Conservation (phyloP, 352 stramenopile species). For the Albugo candida region DNA sequence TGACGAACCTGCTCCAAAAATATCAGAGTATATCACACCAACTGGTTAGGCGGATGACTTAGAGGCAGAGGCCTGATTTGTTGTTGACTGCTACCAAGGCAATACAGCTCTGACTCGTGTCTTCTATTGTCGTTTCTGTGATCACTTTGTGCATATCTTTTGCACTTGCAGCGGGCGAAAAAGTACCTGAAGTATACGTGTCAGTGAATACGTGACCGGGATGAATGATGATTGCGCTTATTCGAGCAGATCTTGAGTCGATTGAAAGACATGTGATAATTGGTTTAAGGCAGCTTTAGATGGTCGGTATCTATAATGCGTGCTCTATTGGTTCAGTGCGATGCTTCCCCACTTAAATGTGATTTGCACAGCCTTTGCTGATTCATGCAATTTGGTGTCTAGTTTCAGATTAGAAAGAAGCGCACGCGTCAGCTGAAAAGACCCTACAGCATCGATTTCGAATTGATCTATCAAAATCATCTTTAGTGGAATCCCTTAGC, state of each 20-base stretch:
- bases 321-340: conserved; percentile 9
- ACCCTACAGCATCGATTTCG: conserved; percentile 36
- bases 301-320: conserved; percentile 37
- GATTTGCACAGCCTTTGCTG: conserved; percentile 19
- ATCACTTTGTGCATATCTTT: conserved; percentile 14
- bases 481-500: conserved; percentile 14
- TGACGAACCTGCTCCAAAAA: too few relatives aligned
- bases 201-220: conserved; percentile 34
- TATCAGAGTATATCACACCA: too few relatives aligned
- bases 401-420: conserved; percentile 23
- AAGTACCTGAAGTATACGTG: conserved; percentile 10
- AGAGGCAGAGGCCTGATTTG: too few relatives aligned
- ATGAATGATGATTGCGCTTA: conserved; percentile 19
- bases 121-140: conserved; percentile 10
- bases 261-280: conserved; percentile 20
- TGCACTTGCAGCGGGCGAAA: conserved; percentile 14
- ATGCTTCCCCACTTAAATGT: conserved; percentile 12
- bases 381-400: conserved; percentile 7
- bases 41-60: neutral
- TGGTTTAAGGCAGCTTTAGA: conserved; percentile 56
- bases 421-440: conserved; percentile 32
- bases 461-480: conserved; percentile 33
- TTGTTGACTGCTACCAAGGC: conserved; percentile 15
- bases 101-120: conserved; percentile 16
- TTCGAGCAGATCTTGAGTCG: conserved; percentile 22